Evolutionary conservation across 108 stramenopile species (phyloP).

Genomic region (Fragilariopsis cylindrus): DNA sequence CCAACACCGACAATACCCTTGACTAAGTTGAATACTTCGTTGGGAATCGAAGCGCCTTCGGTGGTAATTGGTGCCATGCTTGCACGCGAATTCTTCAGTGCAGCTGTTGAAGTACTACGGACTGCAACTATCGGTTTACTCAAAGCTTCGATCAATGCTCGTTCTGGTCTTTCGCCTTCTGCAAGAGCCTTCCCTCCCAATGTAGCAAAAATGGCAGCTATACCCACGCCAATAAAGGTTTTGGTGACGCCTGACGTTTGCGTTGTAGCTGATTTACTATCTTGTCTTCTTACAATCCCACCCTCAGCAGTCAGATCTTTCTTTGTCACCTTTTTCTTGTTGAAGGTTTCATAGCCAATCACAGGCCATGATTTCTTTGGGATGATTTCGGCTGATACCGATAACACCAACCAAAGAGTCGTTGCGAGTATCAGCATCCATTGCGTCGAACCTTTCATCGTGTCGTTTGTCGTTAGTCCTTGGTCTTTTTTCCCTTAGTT

Average conservation of each 20-base stretch:
- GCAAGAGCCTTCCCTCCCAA: constrained; percentile 10
- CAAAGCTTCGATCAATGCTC: constrained; percentile 23
- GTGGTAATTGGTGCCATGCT: background rate
- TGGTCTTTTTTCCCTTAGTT: too few relatives aligned
- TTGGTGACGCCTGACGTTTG: constrained; percentile 13
- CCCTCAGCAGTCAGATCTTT: background rate
- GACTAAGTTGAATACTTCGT: constrained; percentile 86
- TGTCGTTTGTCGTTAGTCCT: background rate
- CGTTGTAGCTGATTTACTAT: background rate
- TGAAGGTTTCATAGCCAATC: constrained; percentile 28
- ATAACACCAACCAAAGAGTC: constrained; percentile 7
- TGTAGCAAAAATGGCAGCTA: constrained; percentile 21
- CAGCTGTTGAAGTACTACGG: too few relatives aligned
- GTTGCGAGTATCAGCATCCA: background rate
- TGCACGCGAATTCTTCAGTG: background rate
- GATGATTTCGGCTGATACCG: background rate
- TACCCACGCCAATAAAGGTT: constrained; percentile 23
- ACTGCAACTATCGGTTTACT: constrained; percentile 21
- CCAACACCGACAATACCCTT: constrained; percentile 94
- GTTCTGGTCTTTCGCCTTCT: constrained; percentile 16
- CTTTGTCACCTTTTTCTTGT: background rate
- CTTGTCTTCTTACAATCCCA: background rate
- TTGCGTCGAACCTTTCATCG: constrained; percentile 4
- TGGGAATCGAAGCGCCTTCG: constrained; percentile 62
- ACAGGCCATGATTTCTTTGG: constrained; percentile 33